Percentiles rank a stretch among this genome's conserved stretches.
Evolutionary conservation across 2,329 filamentous ascomycete genomes (phyloP).

Genomic region (Colletotrichum endophyticum): DNA sequence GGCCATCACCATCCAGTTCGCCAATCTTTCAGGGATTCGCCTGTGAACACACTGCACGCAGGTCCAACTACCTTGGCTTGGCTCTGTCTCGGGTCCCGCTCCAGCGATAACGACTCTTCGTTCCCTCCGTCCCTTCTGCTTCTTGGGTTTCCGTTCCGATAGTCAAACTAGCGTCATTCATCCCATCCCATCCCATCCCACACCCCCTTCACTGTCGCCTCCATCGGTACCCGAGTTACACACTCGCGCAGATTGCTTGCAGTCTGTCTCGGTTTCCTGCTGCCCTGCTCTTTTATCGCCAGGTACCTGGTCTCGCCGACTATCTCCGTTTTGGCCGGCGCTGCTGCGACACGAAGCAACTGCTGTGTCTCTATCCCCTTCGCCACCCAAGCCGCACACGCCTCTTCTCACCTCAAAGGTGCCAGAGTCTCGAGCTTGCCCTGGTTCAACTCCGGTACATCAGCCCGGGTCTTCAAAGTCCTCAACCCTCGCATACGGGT

Average conservation of each 20-base stretch:
- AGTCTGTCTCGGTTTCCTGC: neutral
- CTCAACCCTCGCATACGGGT: neutral
- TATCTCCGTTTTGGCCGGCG: slow-evolving; percentile 4
- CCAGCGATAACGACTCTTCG: neutral
- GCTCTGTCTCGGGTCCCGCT: neutral
- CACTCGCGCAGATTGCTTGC: neutral
- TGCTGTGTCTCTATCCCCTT: neutral
- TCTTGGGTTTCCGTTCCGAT: neutral
- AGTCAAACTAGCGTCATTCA: slow-evolving; percentile 10
- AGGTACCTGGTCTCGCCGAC: neutral
- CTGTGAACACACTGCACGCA: neutral
- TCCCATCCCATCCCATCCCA: neutral
- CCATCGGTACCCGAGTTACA: neutral
- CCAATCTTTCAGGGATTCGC: neutral
- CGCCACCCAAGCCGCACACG: neutral
- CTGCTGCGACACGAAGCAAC: neutral
- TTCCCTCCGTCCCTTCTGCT: neutral
- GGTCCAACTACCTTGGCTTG: neutral
- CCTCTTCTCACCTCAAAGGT: neutral
- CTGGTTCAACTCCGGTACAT: neutral
- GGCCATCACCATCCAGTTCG: neutral
- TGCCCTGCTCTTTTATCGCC: neutral
- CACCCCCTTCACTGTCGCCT: neutral
- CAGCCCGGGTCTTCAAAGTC: neutral
- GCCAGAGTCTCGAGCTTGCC: neutral